Percentiles rank a stretch among this genome's conserved stretches.
Evolutionary conservation across 2,329 filamentous ascomycete genomes (phyloP).

Genomic region (Verruconis gallopava): DNA sequence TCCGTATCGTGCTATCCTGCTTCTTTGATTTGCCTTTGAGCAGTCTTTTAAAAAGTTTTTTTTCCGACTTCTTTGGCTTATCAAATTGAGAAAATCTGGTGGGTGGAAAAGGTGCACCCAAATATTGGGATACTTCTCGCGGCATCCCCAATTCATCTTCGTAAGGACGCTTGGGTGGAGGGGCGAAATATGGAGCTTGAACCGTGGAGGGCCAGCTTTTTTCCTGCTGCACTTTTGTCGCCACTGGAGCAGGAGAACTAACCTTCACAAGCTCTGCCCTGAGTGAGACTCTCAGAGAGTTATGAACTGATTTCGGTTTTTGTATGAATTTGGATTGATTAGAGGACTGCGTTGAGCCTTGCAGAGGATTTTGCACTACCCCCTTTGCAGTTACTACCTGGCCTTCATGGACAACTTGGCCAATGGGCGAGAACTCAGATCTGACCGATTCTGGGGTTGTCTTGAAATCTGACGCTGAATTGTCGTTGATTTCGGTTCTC

Average conservation of each 20-base stretch:
- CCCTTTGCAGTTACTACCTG: conserved; percentile 1
- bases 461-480: background rate
- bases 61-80: background rate
- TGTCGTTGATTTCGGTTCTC: background rate
- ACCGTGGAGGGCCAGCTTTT: conserved; percentile 3
- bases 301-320: background rate
- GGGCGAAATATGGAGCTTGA: background rate
- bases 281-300: conserved; percentile 6
- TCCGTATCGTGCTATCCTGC: conserved; percentile 16
- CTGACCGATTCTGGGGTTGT: background rate
- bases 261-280: conserved; percentile 7
- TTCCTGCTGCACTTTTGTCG: background rate
- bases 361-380: conserved; percentile 1
- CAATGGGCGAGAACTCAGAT: conserved; percentile 7
- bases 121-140: too few relatives aligned
- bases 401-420: conserved; percentile 4
- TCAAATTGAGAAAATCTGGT: background rate
- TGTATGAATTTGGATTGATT: background rate
- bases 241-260: conserved; percentile 3
- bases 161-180: background rate
- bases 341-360: background rate
- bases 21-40: background rate
- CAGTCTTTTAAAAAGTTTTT: background rate
- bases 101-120: background rate
- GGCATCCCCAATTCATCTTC: too few relatives aligned